phyloP scores from a whole-genome alignment of 768 basidiomycete species.

The Hemileccinum rubropunctum region DNA sequence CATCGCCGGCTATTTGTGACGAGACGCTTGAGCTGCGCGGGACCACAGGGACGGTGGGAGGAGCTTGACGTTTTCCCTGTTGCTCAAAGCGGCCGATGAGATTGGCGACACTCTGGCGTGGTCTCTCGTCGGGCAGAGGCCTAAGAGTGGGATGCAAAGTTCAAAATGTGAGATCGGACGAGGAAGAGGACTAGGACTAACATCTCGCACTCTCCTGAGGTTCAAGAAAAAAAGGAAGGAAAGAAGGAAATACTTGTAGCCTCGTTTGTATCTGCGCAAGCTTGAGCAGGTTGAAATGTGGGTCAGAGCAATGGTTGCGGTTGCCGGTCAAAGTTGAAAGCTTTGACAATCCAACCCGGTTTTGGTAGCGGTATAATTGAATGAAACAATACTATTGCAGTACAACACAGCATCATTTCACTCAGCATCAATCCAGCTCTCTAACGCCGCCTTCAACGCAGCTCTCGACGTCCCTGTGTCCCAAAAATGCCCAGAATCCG shows the following conservation, averaged over 20 bases:
- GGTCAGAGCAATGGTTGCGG: conserved; percentile 28
- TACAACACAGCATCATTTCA: no score
- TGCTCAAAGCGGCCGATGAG: conserved; percentile 88
- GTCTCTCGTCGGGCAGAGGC: conserved; percentile 86
- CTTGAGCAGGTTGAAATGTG: conserved; percentile 13
- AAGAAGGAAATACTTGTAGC: conserved; percentile 12
- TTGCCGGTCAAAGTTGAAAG: conserved; percentile 15
- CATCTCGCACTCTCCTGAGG: conserved; percentile 25
- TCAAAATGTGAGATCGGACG: conserved; percentile 10
- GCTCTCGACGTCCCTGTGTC: conserved; percentile 30
- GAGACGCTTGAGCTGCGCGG: conserved; percentile 66
- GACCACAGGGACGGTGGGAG: conserved; percentile 34
- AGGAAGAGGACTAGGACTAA: conserved; percentile 17
- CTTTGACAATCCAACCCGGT: conserved; percentile 6
- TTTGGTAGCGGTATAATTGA: conserved; percentile 13
- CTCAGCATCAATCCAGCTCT: conserved; percentile 19
- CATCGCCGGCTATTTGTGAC: conserved; percentile 63
- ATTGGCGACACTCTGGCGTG: conserved; percentile 83
- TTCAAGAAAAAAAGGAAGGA: conserved; percentile 11
- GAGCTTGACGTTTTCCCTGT: conserved; percentile 64
- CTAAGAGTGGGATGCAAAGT: conserved; percentile 34
- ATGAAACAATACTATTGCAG: no score
- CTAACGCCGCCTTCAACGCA: conserved; percentile 19
- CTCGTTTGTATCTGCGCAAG: conserved; percentile 6
- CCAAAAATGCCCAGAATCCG: conserved; percentile 70